phyloP scores from a whole-genome alignment of 257 asterid genomes.

The Thymus quinquecostatus region DNA sequence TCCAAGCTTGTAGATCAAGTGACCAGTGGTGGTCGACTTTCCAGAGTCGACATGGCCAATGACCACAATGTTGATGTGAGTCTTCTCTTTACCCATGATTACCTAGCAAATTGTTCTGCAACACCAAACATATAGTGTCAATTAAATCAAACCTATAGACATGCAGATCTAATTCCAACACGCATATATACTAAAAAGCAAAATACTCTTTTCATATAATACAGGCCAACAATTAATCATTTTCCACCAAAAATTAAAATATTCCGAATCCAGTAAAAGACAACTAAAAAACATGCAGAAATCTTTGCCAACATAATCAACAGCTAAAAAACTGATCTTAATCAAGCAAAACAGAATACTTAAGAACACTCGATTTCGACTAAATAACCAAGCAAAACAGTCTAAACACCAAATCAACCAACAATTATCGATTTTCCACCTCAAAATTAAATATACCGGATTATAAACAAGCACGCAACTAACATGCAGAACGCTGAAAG shows the following conservation, averaged over 20 bases:
- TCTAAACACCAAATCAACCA: too few relatives aligned
- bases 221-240: neutral
- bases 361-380: too few relatives aligned
- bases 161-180: neutral
- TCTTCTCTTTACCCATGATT: conserved; percentile 41
- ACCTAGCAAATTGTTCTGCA: conserved; percentile 1
- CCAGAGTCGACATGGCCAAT: conserved; percentile 42
- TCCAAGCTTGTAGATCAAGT: conserved; percentile 78
- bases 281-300: neutral
- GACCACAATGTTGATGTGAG: conserved; percentile 23
- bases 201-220: neutral
- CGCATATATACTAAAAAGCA: neutral
- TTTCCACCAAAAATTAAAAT: neutral
- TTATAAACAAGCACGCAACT: too few relatives aligned
- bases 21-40: conserved; percentile 46
- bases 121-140: neutral
- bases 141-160: neutral
- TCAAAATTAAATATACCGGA: too few relatives aligned
- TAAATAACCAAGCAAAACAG: too few relatives aligned
- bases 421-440: too few relatives aligned
- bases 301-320: too few relatives aligned
- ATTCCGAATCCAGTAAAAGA: neutral
- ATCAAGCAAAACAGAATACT: too few relatives aligned
- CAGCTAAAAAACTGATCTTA: too few relatives aligned
- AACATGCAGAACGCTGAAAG: neutral